Conservation (phyloP, 2,329 filamentous ascomycete genomes). For the Epichloe brachyelytri region DNA sequence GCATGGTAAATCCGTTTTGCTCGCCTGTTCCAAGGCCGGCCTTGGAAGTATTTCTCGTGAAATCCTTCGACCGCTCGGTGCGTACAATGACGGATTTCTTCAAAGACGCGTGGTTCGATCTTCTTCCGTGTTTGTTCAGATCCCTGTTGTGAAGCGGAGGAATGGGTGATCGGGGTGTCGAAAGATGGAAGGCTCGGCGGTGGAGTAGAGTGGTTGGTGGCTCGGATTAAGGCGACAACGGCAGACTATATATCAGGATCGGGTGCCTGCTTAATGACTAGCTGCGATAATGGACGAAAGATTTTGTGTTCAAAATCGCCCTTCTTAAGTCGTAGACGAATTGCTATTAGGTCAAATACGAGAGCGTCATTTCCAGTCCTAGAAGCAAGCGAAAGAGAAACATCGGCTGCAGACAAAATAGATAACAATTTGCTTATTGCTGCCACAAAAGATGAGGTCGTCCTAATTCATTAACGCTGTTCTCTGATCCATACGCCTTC, state of each 20-base stretch:
- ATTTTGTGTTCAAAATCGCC: not conserved
- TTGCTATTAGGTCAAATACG: not conserved
- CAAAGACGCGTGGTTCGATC: not conserved
- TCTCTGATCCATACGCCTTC: not conserved
- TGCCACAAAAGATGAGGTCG: not conserved
- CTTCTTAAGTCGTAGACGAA: not conserved
- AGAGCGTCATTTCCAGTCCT: not conserved
- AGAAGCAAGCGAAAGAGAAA: not conserved
- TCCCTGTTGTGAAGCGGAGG: not conserved
- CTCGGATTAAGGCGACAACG: not conserved
- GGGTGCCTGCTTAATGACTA: not conserved
- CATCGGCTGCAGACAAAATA: not conserved
- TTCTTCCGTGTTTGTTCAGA: not conserved
- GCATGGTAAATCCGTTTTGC: not conserved
- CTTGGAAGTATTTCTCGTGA: conserved; percentile 1
- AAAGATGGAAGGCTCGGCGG: not conserved
- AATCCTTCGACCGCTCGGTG: not conserved
- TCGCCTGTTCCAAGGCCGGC: not conserved
- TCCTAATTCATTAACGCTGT: not conserved
- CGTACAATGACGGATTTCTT: conserved; percentile 5
- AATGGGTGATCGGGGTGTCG: conserved; percentile 4
- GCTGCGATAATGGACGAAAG: not conserved
- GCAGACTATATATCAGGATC: not conserved
- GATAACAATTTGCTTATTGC: not conserved
- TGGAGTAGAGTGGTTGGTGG: not conserved